Percentiles rank a stretch among this genome's conserved stretches.
Conservation (phyloP, 192 early-diverging fungal species). For the Linnemannia zychae region DNA sequence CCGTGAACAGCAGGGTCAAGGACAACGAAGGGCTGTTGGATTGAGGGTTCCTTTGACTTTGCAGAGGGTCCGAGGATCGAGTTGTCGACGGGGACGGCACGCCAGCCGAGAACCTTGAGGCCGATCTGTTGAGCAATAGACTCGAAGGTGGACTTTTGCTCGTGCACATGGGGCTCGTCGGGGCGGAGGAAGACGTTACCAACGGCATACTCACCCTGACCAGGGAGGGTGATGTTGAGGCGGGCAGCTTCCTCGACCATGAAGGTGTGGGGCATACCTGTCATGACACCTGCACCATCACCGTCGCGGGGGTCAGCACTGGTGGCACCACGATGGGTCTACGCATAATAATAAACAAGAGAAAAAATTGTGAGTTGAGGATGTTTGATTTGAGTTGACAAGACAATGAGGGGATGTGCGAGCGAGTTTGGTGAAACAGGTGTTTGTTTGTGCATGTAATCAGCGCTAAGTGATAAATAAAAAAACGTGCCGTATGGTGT, state of each 20-base stretch:
- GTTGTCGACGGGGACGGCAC: conserved; percentile 86
- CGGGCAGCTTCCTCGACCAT: conserved; percentile 74
- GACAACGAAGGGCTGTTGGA: conserved; percentile 94
- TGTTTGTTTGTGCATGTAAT: conserved; percentile 18
- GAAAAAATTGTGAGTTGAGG: neutral
- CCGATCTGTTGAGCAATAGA: conserved; percentile 80
- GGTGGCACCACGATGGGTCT: conserved; percentile 94
- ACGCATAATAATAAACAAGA: conserved; percentile 8
- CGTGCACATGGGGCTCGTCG: conserved; percentile 67
- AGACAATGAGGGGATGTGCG: neutral
- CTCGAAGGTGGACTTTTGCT: conserved; percentile 86
- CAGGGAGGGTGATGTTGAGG: conserved; percentile 77
- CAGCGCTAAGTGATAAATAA: neutral
- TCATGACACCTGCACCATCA: conserved; percentile 99
- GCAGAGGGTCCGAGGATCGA: conserved; percentile 92
- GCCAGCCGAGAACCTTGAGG: conserved; percentile 90
- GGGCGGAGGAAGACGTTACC: conserved; percentile 95
- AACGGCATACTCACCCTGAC: conserved; percentile 91
- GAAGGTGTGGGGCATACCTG: conserved; percentile 92
- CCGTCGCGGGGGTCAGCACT: conserved; percentile 96
- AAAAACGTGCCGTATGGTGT: neutral
- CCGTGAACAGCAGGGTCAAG: conserved; percentile 58
- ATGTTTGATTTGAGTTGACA: neutral
- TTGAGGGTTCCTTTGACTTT: conserved; percentile 90
- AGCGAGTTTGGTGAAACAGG: neutral